Evolutionary conservation across 2,329 filamentous ascomycete genomes (phyloP), one percentile per base, ranked within the genome.

Genomic region (Botrytis deweyae): DNA sequence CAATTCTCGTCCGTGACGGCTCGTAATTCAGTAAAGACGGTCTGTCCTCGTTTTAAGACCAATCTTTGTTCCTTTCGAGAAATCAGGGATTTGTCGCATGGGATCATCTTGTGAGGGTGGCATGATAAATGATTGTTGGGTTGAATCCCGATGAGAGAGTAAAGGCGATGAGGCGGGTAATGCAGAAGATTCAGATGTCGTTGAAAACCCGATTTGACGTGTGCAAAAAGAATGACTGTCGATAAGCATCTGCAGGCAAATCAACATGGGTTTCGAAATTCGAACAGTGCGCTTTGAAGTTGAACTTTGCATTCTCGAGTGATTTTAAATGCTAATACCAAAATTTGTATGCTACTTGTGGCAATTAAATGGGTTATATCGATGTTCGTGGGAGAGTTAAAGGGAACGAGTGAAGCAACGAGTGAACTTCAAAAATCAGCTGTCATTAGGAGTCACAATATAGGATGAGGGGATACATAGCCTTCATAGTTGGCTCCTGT

Each of bases 1-100:
- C 4, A n/a, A 22, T 4, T n/a, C 12, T 52, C 4, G 25, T 52
- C 25, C 5, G 12, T n/a, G 5, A 16, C 1, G 0, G 14, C 10
- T 10, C 49, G 10, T 52, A 52, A 10, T 52, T 52, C 22, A 52
- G 4, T 52, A 5, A 52, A 14, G 49, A 14, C 12, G 22, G 1
- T 6, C 25, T 52, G 6, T n/a, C 25, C 49, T 52, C 25, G 1
- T 2, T 52, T 52, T 16, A 52, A 52, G 25, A 52, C 49, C 14
- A 52, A 16, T 14, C 25, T n/a, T 52, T 52, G 0, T 7, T 52
- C 12, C 12, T 52, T n/a, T 52, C 1, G 49, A 14, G 9, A n/a
- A n/a, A 5, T 5, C 49, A 14, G 4, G 22, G 10, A 52, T n/a
- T 52, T n/a, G 3, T 52, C 49, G 12, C 10, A n/a, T 16, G 25